Conservation (phyloP, 257 asterid species). For the Asclepias syriaca region DNA sequence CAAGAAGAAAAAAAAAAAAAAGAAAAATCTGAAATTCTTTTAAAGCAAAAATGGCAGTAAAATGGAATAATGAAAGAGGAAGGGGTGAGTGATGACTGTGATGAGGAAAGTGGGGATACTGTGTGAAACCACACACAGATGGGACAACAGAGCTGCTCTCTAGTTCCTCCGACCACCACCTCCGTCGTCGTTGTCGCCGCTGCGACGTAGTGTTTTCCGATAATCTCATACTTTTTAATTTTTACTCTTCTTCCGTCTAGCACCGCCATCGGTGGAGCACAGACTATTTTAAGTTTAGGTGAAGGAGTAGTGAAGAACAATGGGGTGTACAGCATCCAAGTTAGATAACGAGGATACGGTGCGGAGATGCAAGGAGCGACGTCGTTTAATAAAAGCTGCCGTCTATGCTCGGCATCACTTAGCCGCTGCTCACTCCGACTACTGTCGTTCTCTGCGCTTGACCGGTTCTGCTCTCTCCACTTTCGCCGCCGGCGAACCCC, state of each 20-base stretch:
- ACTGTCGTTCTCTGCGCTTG: slow-evolving; percentile 78
- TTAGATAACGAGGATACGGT: slow-evolving; percentile 96
- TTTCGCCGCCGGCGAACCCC: slow-evolving; percentile 87
- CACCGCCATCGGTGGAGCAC: slow-evolving; percentile 6
- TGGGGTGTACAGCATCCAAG: slow-evolving; percentile 97
- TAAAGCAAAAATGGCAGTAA: not conserved
- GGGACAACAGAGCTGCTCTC: slow-evolving; percentile 6
- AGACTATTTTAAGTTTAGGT: not conserved
- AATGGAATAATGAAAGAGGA: not conserved
- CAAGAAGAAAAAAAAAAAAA: not conserved
- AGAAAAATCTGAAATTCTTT: not conserved
- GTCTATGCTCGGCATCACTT: slow-evolving; percentile 90
- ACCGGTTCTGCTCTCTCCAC: slow-evolving; percentile 83
- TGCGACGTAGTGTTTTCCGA: not conserved
- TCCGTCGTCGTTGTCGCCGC: not conserved
- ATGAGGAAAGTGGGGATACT: slow-evolving; percentile 2
- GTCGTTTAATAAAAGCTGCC: slow-evolving; percentile 85
- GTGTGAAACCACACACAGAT: slow-evolving; percentile 11
- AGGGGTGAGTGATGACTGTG: not conserved
- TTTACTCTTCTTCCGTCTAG: not conserved
- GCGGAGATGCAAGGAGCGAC: slow-evolving; percentile 98
- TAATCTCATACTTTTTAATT: not conserved
- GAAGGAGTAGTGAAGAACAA: slow-evolving; percentile 2
- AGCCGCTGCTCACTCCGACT: slow-evolving; percentile 93
- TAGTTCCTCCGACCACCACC: slow-evolving; percentile 3